Evolutionary conservation across 169 alveolate genomes (phyloP).

Genomic region (Eimeria falciformis): DNA sequence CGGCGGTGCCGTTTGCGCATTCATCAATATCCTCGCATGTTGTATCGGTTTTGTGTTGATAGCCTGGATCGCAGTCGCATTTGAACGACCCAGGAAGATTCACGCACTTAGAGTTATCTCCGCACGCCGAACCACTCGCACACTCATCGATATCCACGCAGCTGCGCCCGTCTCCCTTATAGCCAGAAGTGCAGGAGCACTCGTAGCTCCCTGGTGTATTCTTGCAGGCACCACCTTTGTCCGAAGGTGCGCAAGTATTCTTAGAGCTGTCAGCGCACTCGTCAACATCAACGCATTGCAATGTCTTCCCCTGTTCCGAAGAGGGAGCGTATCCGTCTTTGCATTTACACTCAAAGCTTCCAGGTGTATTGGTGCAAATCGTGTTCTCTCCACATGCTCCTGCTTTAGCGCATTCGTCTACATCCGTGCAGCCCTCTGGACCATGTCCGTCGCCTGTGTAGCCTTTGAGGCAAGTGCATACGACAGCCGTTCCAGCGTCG

Average conservation of each 20-base stretch:
- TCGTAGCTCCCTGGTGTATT: conserved; percentile 81
- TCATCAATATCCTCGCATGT: conserved; percentile 70
- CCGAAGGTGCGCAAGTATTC: conserved; percentile 75
- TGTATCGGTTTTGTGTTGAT: neutral
- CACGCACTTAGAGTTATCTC: conserved; percentile 72
- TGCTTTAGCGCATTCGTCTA: conserved; percentile 70
- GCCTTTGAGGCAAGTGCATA: conserved; percentile 81
- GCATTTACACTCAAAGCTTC: conserved; percentile 79
- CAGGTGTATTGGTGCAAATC: conserved; percentile 78
- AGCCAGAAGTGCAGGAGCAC: conserved; percentile 80
- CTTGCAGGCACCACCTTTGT: conserved; percentile 77
- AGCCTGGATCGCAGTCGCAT: conserved; percentile 81
- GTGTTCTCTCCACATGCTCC: neutral
- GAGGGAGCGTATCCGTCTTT: conserved; percentile 67
- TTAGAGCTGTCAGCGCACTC: conserved; percentile 70
- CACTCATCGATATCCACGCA: conserved; percentile 75
- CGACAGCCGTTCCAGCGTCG: conserved; percentile 78
- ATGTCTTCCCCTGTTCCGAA: neutral
- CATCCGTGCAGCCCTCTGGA: conserved; percentile 60
- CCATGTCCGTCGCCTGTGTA: conserved; percentile 74
- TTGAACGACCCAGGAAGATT: conserved; percentile 78
- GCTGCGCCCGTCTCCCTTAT: conserved; percentile 70
- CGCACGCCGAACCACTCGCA: conserved; percentile 43
- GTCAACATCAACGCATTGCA: conserved; percentile 62
- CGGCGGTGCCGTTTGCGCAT: conserved; percentile 55